phyloP scores from a whole-genome alignment of 306 rosid genomes.

The Corylus heterophylla region DNA sequence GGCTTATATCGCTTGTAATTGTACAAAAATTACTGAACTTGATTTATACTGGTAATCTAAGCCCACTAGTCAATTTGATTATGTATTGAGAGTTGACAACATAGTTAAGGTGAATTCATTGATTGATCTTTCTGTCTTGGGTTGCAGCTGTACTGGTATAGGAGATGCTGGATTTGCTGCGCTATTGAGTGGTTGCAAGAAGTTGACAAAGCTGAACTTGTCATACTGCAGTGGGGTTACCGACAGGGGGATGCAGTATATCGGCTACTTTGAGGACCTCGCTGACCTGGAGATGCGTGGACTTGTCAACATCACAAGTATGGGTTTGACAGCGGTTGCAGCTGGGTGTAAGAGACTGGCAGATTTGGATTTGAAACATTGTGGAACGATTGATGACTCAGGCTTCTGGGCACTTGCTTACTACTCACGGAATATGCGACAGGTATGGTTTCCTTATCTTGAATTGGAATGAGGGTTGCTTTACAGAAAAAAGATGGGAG shows the following conservation, averaged over 20 bases:
- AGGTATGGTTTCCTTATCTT: constrained; percentile 39
- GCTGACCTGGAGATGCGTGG: constrained; percentile 63
- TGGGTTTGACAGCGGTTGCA: constrained; percentile 54
- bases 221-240: constrained; percentile 64
- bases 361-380: constrained; percentile 60
- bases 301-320: constrained; percentile 48
- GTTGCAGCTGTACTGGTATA: constrained; percentile 52
- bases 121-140: constrained; percentile 20
- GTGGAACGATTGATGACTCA: constrained; percentile 53
- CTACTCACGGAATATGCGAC: constrained; percentile 55
- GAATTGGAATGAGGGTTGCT: background rate
- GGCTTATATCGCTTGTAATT: constrained; percentile 54
- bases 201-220: constrained; percentile 53
- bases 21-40: constrained; percentile 52
- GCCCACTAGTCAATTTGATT: background rate
- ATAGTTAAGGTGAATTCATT: constrained; percentile 8
- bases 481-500: background rate
- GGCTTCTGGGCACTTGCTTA: constrained; percentile 62
- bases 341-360: constrained; percentile 54
- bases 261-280: constrained; percentile 45
- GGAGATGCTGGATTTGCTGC: constrained; percentile 68
- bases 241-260: constrained; percentile 48
- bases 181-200: constrained; percentile 53
- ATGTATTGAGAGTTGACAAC: constrained; percentile 3
- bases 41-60: constrained; percentile 68